phyloP scores from a whole-genome alignment of 78 protist genomes.

The Cavenderia fasciculata region DNA sequence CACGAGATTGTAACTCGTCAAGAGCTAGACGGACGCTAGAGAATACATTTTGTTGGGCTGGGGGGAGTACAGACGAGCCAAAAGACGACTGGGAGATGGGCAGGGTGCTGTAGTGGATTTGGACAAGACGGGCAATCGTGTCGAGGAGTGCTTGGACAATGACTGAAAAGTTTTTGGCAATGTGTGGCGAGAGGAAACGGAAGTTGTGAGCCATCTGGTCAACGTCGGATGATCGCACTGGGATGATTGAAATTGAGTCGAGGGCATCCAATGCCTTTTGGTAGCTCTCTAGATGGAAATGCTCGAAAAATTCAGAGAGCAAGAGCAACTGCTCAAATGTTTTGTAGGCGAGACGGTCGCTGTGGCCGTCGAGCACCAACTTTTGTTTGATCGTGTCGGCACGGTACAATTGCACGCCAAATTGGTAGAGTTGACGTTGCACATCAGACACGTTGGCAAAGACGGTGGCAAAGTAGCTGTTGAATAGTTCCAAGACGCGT shows the following conservation, averaged over 20 bases:
- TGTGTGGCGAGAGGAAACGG: conserved; percentile 16
- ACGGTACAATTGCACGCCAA: conserved; percentile 49
- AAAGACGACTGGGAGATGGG: neutral
- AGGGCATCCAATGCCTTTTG: conserved; percentile 22
- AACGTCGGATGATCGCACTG: neutral
- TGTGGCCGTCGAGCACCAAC: neutral
- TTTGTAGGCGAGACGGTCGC: conserved; percentile 17
- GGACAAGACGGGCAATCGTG: conserved; percentile 8
- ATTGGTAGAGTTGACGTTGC: conserved; percentile 24
- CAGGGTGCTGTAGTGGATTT: neutral
- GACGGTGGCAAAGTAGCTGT: conserved; percentile 21
- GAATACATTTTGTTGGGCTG: neutral
- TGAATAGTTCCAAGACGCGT: conserved; percentile 47
- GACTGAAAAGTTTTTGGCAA: conserved; percentile 47
- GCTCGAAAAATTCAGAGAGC: conserved; percentile 37
- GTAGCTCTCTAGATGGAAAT: conserved; percentile 6
- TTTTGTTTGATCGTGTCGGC: conserved; percentile 2
- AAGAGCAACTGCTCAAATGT: conserved; percentile 53
- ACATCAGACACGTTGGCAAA: conserved; percentile 9
- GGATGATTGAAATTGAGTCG: conserved; percentile 9
- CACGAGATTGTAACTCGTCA: conserved; percentile 16
- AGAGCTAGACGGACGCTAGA: conserved; percentile 13
- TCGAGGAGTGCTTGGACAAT: conserved; percentile 40
- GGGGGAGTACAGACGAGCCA: neutral
- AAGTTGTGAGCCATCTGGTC: conserved; percentile 23